Evolutionary conservation across 371 early-diverging fungal genomes (phyloP), one percentile per base, ranked within the genome.

Genomic region (Mortierella sp.): DNA sequence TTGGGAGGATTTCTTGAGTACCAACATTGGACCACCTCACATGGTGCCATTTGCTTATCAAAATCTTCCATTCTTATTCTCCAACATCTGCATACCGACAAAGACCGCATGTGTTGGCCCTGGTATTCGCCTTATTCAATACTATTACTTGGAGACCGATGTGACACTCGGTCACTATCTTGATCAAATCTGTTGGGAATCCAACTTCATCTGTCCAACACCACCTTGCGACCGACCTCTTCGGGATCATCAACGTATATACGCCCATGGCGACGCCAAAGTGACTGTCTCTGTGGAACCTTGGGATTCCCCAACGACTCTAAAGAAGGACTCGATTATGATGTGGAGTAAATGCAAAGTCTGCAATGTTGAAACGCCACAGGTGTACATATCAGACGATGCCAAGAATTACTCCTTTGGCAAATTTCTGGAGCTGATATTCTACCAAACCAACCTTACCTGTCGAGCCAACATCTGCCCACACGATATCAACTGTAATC

Each of bases 331-430:
- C 54, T 87, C 88, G 9, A 92, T 97, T 52, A 75, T 93, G 58
- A 95, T 96, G 90, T 96, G 95, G 94, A 93, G 94, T 59, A 85
- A 87, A 52, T 98, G 98, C 83, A 87, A 87, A 45, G 68, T 88
- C 2, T 97, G 98, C 78, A 66, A 88, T 1, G 87, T 87, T 22
- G 84, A 85, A 2, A 96, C 97, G 0, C 96, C 94, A 0, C 90
- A 90, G 1, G 85, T 92, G 1, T 90, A 89, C 5, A 93, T 98
- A 90, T 92, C 96, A 0, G 93, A 93, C 22, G 92, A 96, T 28
- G 88, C 95, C n/a, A 95, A 95, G 91, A 91, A 94, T 62, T 95
- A 93, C 70, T 98, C 98, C 12, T 97, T 97, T 87, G 99, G 97
- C 28, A 98, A 98, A 84, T 98, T 94, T 69, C 78, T 98, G 52